phyloP scores from a whole-genome alignment of 352 stramenopile species.

The Elongisporangium anandrum region DNA sequence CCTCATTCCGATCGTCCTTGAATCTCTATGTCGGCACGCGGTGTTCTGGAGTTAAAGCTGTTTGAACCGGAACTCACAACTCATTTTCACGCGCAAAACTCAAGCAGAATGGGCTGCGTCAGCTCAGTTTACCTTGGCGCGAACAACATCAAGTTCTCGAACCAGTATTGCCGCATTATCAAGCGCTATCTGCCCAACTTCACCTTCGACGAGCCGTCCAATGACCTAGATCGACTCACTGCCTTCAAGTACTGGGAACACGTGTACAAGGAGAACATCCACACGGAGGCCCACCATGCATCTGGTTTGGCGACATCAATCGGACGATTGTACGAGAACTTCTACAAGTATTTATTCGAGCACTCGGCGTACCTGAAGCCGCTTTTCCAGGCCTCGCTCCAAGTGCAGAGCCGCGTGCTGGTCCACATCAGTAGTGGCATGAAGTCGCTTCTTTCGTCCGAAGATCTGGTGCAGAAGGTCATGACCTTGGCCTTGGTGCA shows the following conservation, averaged over 20 bases:
- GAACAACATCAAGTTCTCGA: constrained; percentile 38
- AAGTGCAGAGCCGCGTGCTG: constrained; percentile 60
- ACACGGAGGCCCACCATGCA: constrained; percentile 44
- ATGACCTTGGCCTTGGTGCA: constrained; percentile 52
- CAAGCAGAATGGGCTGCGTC: constrained; percentile 27
- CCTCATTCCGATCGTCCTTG: not conserved
- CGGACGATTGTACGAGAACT: constrained; percentile 52
- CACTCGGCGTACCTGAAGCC: constrained; percentile 53
- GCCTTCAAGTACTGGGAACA: constrained; percentile 64
- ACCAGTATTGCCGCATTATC: constrained; percentile 63
- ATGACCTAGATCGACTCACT: constrained; percentile 37
- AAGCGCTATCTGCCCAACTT: constrained; percentile 62
- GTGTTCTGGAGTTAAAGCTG: not conserved
- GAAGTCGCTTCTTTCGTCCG: constrained; percentile 47
- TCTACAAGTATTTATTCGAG: constrained; percentile 68
- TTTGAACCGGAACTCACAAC: not conserved
- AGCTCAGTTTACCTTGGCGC: constrained; percentile 13
- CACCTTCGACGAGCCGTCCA: constrained; percentile 38
- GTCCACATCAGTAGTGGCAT: constrained; percentile 62
- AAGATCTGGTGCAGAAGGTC: constrained; percentile 56
- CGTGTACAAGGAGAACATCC: constrained; percentile 66
- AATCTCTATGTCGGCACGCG: no score
- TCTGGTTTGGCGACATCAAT: constrained; percentile 39
- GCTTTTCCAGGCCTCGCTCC: constrained; percentile 50
- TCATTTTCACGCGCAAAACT: not conserved